phyloP scores from a whole-genome alignment of 1,284 basidiomycete genomes.

The Microbotryomycetes sp. region DNA sequence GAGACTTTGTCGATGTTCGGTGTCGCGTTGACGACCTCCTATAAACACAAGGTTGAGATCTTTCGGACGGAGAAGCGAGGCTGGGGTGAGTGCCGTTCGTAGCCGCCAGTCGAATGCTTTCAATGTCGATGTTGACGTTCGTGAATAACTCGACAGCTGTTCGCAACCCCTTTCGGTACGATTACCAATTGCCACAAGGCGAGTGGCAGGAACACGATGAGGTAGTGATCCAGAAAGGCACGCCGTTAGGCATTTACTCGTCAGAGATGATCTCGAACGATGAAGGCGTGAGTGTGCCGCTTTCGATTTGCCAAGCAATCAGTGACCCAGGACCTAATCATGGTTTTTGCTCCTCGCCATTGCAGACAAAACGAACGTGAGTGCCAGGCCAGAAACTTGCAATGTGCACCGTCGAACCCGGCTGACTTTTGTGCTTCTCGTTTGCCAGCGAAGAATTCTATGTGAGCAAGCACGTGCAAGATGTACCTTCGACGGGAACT shows the following conservation, averaged over 20 bases:
- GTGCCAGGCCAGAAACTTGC: neutral
- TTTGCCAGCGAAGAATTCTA: neutral
- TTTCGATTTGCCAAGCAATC: no score
- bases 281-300: neutral
- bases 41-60: conserved; percentile 17
- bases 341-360: no score
- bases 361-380: no score
- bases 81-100: conserved; percentile 13
- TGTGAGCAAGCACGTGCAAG: neutral
- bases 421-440: neutral
- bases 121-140: neutral
- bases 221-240: conserved; percentile 4
- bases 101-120: neutral
- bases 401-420: no score
- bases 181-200: neutral
- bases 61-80: conserved; percentile 8
- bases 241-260: conserved; percentile 20
- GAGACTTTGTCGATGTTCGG: conserved; percentile 3
- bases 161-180: conserved; percentile 3
- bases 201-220: neutral
- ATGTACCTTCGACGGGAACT: neutral
- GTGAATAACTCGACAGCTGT: conserved; percentile 6
- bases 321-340: no score
- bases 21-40: neutral
- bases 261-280: neutral